Evolutionary conservation across 2,329 filamentous ascomycete genomes (phyloP).

Genomic region (Pestalotiopsis sp.): DNA sequence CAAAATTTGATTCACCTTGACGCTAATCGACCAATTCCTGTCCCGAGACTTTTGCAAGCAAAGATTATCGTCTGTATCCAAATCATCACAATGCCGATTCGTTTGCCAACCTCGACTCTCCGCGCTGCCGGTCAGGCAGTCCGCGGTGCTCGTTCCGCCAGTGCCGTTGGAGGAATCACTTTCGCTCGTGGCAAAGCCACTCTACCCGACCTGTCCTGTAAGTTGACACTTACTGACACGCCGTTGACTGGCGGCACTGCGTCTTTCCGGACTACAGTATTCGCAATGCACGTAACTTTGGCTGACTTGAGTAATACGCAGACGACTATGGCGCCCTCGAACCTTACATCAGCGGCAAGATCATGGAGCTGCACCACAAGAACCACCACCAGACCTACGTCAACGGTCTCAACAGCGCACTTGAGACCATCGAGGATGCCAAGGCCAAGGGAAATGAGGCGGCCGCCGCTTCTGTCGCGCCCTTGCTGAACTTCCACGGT

Average conservation of each 20-base stretch:
- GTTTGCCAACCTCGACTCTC: slow-evolving; percentile 9
- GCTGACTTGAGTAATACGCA: slow-evolving; percentile 34
- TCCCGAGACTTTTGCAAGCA: background rate
- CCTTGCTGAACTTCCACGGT: slow-evolving; percentile 63
- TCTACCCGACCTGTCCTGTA: slow-evolving; percentile 39
- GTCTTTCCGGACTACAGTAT: background rate
- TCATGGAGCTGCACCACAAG: slow-evolving; percentile 84
- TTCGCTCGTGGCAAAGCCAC: slow-evolving; percentile 15
- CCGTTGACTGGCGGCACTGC: background rate
- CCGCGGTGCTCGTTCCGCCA: slow-evolving; percentile 12
- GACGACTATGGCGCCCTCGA: slow-evolving; percentile 98
- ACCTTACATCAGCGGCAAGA: slow-evolving; percentile 71
- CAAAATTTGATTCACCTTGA: background rate
- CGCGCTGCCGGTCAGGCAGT: slow-evolving; percentile 13
- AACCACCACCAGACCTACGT: slow-evolving; percentile 85
- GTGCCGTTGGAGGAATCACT: slow-evolving; percentile 13
- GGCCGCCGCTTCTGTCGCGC: slow-evolving; percentile 29
- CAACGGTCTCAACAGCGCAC: slow-evolving; percentile 70
- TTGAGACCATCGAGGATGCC: slow-evolving; percentile 66
- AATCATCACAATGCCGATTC: slow-evolving; percentile 9
- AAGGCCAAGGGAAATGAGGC: slow-evolving; percentile 46
- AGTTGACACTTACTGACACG: slow-evolving; percentile 19
- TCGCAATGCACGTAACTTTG: background rate
- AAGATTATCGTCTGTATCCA: background rate
- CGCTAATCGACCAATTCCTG: background rate